phyloP scores from a whole-genome alignment of 129 eudicot genomes.

The Helichrysum umbraculigerum region DNA sequence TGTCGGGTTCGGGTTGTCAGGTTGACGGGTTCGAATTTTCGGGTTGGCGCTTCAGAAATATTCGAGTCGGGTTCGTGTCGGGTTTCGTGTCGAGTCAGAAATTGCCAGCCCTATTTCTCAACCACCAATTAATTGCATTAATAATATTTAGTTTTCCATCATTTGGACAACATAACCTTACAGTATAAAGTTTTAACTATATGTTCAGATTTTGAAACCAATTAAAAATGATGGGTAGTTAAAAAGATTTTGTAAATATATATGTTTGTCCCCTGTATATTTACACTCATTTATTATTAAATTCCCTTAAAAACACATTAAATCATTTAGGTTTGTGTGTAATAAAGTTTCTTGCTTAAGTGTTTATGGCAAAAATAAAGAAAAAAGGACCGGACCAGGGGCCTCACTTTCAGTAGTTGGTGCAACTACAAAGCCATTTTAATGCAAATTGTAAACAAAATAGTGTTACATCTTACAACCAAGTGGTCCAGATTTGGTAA shows the following conservation, averaged over 20 bases:
- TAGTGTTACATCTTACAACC: not conserved
- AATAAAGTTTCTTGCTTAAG: constrained; percentile 7
- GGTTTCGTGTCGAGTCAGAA: too few relatives aligned
- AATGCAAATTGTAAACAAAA: not conserved
- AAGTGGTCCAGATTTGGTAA: constrained; percentile 11
- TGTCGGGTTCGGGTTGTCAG: too few relatives aligned
- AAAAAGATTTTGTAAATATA: too few relatives aligned
- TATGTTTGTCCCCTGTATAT: not conserved
- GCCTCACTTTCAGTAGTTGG: constrained; percentile 6
- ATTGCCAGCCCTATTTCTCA: too few relatives aligned
- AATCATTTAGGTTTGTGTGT: constrained; percentile 1
- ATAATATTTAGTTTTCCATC: too few relatives aligned
- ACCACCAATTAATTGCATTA: too few relatives aligned
- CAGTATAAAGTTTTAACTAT: too few relatives aligned
- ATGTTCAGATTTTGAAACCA: not conserved
- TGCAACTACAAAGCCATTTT: constrained; percentile 14
- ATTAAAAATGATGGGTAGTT: not conserved
- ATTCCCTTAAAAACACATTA: constrained; percentile 12
- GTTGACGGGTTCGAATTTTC: too few relatives aligned
- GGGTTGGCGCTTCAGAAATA: too few relatives aligned
- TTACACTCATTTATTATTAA: not conserved
- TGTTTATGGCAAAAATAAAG: constrained; percentile 7
- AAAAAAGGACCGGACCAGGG: not conserved
- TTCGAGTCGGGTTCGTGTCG: too few relatives aligned
- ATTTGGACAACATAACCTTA: too few relatives aligned